These are phyloP conservation scores for Collybiopsis confluens DNA, from an alignment of 768 basidiomycete species.

Conservation along the genomic window DNA sequence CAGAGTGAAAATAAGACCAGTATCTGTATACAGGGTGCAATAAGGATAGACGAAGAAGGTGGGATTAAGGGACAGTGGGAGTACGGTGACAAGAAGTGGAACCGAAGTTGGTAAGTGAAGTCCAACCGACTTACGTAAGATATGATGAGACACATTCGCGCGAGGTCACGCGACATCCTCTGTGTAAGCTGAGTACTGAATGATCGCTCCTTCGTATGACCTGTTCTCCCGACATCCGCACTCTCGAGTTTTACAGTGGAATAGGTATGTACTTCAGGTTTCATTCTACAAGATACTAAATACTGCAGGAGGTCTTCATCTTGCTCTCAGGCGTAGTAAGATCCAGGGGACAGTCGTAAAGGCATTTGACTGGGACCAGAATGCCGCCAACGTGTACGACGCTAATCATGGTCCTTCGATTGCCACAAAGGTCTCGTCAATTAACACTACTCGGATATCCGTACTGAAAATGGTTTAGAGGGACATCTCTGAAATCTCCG, in stretches of 20 bases:
- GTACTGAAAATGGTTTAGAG: constrained; percentile 26
- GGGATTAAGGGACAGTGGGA: background rate
- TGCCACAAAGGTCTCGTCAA: constrained; percentile 42
- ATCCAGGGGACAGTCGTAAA: constrained; percentile 45
- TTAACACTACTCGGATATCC: background rate
- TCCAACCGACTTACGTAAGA: background rate
- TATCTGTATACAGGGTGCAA: background rate
- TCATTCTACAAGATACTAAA: background rate
- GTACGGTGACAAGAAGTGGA: background rate
- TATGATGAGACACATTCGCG: background rate
- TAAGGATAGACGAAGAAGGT: background rate
- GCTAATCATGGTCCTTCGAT: constrained; percentile 50
- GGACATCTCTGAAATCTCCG: constrained; percentile 59
- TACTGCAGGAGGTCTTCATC: constrained; percentile 63
- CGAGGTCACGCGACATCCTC: too few species aligned
- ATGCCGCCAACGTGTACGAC: constrained; percentile 65
- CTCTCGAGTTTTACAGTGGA: constrained; percentile 74
- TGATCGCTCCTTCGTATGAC: background rate
- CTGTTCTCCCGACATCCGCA: constrained; percentile 13
- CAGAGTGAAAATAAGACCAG: background rate
- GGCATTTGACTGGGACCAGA: constrained; percentile 85
- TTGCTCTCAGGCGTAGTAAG: constrained; percentile 53
- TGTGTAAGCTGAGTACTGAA: background rate
- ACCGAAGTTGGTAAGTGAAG: background rate
- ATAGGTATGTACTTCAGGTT: constrained; percentile 46